A percentile compares a stretch with the other conserved stretches of the same genome.
Conservation (phyloP, 2,329 filamentous ascomycete genomes). For the Penicillium sp. region DNA sequence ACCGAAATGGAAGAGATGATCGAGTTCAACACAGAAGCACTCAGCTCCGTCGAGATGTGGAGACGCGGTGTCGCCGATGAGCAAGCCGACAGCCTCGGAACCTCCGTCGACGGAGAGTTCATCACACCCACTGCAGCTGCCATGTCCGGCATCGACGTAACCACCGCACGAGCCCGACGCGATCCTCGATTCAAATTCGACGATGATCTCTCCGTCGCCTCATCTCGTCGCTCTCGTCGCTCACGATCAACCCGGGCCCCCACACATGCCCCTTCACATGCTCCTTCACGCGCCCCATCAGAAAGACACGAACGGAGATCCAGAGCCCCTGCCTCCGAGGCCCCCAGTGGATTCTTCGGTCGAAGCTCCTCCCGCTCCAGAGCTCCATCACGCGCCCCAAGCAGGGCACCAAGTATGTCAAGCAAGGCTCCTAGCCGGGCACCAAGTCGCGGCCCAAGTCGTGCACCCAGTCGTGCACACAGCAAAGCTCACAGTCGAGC, state of each 20-base stretch:
- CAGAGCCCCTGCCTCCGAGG: slow-evolving; percentile 14
- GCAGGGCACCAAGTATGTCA: slow-evolving; percentile 9
- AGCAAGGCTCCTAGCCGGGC: slow-evolving; percentile 10
- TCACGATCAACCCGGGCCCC: slow-evolving; percentile 28
- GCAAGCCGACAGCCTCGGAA: slow-evolving; percentile 55
- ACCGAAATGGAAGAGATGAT: slow-evolving; percentile 56
- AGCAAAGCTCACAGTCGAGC: slow-evolving; percentile 14
- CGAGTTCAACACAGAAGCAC: slow-evolving; percentile 51
- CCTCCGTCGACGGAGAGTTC: slow-evolving; percentile 66
- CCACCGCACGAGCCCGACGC: slow-evolving; percentile 30
- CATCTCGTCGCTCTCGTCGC: slow-evolving; percentile 38
- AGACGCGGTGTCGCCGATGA: slow-evolving; percentile 63
- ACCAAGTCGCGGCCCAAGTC: slow-evolving; percentile 7
- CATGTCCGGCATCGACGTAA: slow-evolving; percentile 47
- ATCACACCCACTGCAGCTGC: slow-evolving; percentile 60
- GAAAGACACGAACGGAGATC: slow-evolving; percentile 20
- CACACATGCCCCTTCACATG: slow-evolving; percentile 15
- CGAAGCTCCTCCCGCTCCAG: slow-evolving; percentile 22
- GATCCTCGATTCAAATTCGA: slow-evolving; percentile 39
- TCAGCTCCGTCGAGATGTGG: slow-evolving; percentile 64
- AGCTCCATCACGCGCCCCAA: slow-evolving; percentile 23
- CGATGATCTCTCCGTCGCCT: slow-evolving; percentile 36
- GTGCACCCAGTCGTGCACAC: slow-evolving; percentile 15
- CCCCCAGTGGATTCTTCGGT: slow-evolving; percentile 23
- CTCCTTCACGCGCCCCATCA: not conserved